Evolutionary conservation across 345 rosid species (phyloP), one percentile per base, ranked within the genome.

Genomic region (Ailanthus altissimus): DNA sequence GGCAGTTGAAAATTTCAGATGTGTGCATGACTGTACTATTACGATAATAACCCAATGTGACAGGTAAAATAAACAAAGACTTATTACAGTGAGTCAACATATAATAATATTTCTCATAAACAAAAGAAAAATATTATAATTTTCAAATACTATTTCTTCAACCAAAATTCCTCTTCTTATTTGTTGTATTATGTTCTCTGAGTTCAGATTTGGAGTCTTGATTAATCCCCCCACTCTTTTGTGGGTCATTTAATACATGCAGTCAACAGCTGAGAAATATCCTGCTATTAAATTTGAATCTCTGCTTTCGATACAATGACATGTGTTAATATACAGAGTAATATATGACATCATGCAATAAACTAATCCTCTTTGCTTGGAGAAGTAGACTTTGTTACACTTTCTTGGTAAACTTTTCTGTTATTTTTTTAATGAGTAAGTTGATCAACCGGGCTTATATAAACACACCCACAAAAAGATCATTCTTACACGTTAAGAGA

Each of bases 291-390:
- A 1, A 68, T 20, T 68, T 16, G 12, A 46, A 6, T 49, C 6
- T 11, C 20, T 46, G 32, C 61, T 21, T 23, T 25, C 21, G 14
- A n/a, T 20, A 8, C 18, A 14, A 36, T 38, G 10, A 2, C 47
- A 8, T 32, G 6, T 3, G 68, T 36, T 16, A 8, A 4, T 18
- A 4, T 38, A 16, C 13, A 20, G 5, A 53, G 8, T 53, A 20
- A 0, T 40, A 45, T 20, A 13, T 47, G 26, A 28, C 28, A 69
- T 14, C 21, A 12, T 45, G 36, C 70, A n/a, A 28, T 46, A 47
- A 47, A 74, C n/a, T 21, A 70, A 28, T 51, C 58, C 36, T 63
- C 47, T 7, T 62, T 62, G 49, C 77, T 50, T 36, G 38, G 16
- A 49, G 60, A 49, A 49, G n/a, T 50, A 21, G 26, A 50, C 32